phyloP scores from a whole-genome alignment of 768 basidiomycete genomes.

The Termitomyces sp. region DNA sequence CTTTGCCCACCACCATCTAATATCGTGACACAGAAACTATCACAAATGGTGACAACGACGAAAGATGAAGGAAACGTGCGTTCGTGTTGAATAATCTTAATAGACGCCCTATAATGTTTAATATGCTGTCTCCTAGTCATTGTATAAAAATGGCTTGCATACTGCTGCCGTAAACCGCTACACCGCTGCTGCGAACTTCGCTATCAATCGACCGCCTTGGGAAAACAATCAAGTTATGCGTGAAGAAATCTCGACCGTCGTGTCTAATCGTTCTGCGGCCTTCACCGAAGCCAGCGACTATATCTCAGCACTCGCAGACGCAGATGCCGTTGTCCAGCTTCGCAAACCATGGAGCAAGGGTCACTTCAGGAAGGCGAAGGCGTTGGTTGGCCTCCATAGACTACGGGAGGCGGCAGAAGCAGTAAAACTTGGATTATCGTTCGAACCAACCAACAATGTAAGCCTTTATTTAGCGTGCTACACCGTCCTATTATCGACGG shows the following conservation, averaged over 20 bases:
- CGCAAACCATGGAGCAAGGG: conserved; percentile 93
- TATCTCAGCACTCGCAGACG: conserved; percentile 79
- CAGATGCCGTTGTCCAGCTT: conserved; percentile 83
- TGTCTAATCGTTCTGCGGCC: conserved; percentile 92
- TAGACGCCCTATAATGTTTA: conserved; percentile 12
- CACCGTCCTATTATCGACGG: neutral
- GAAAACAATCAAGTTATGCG: conserved; percentile 78
- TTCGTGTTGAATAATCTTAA: conserved; percentile 14
- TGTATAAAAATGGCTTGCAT: conserved; percentile 76
- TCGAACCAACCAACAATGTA: conserved; percentile 58
- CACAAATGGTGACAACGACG: conserved; percentile 67
- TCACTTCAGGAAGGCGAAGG: conserved; percentile 91
- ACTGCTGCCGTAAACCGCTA: conserved; percentile 60
- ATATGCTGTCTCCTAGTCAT: conserved; percentile 44
- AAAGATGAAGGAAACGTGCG: conserved; percentile 97
- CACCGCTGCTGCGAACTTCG: conserved; percentile 69
- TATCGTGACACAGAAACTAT: conserved; percentile 70
- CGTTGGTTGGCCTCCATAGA: conserved; percentile 68
- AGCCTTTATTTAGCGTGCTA: conserved; percentile 4
- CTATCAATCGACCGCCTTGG: conserved; percentile 84
- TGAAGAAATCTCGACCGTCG: conserved; percentile 85
- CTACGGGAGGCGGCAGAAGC: conserved; percentile 80
- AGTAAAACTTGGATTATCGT: conserved; percentile 77
- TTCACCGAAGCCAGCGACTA: conserved; percentile 74
- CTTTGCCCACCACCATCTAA: conserved; percentile 81